Evolutionary conservation across 1,284 basidiomycete genomes (phyloP).

Genomic region (Pterulicium gracile): DNA sequence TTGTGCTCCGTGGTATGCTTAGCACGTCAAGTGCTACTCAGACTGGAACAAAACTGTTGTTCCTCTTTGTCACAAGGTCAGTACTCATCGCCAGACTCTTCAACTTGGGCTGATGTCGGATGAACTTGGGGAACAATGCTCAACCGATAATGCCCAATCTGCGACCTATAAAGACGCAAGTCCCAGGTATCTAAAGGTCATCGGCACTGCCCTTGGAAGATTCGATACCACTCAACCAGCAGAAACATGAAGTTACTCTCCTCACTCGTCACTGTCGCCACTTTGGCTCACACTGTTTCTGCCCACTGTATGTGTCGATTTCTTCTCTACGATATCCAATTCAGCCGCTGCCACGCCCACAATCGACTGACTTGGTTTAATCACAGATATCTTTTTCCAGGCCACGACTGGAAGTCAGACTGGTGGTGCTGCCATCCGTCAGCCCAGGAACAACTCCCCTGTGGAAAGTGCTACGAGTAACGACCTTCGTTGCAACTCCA

Average conservation of each 20-base stretch:
- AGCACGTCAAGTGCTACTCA: neutral
- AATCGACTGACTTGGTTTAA: too few relatives aligned
- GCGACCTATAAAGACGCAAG: neutral
- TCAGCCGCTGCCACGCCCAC: neutral
- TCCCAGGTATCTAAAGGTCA: neutral
- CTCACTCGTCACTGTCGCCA: neutral
- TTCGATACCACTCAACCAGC: too few relatives aligned
- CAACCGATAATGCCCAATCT: neutral
- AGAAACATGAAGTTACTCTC: neutral
- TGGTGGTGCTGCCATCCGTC: slow-evolving; percentile 22
- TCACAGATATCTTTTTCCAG: neutral
- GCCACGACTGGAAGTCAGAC: neutral
- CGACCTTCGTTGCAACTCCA: slow-evolving; percentile 27
- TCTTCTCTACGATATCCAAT: neutral
- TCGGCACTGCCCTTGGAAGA: neutral
- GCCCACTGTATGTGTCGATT: neutral
- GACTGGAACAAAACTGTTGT: neutral
- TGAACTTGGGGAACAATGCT: neutral
- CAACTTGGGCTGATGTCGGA: neutral
- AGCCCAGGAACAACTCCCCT: slow-evolving; percentile 29
- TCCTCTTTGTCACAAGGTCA: neutral
- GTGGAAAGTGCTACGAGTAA: slow-evolving; percentile 23
- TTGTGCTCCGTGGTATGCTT: neutral
- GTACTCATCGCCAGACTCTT: neutral
- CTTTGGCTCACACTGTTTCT: neutral